A percentile compares a stretch with the other conserved stretches of the same genome.
phyloP scores from a whole-genome alignment of 2,329 filamentous ascomycete genomes.

The Colletotrichum coccodes region DNA sequence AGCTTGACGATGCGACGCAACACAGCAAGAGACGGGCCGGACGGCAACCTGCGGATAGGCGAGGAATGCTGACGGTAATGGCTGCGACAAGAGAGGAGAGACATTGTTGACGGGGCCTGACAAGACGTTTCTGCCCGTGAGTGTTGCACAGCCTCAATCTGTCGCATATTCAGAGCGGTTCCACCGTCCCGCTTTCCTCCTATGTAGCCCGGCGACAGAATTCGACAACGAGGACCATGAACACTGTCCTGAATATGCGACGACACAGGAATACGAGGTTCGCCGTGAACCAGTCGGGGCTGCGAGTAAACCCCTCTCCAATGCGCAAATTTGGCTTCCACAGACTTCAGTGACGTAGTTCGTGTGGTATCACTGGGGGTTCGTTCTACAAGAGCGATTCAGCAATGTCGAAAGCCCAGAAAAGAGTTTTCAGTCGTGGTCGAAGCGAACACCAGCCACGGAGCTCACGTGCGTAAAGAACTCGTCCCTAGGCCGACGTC shows the following conservation, averaged over 20 bases:
- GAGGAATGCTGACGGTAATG: not conserved
- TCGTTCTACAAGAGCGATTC: not conserved
- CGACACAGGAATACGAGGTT: not conserved
- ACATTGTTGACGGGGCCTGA: not conserved
- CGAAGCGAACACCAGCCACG: not conserved
- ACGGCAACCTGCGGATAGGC: not conserved
- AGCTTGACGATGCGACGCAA: not conserved
- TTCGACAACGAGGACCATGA: not conserved
- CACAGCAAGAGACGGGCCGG: not conserved
- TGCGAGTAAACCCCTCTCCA: not conserved
- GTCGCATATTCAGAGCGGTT: conserved; percentile 16
- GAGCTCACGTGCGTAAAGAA: not conserved
- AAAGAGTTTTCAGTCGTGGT: not conserved
- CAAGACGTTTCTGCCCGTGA: not conserved
- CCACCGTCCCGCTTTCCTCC: conserved; percentile 14
- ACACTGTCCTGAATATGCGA: conserved; percentile 14
- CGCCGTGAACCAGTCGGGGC: not conserved
- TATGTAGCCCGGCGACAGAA: not conserved
- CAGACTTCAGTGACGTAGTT: conserved; percentile 1
- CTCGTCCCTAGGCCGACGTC: not conserved
- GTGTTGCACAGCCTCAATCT: conserved; percentile 21
- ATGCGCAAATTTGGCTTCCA: not conserved
- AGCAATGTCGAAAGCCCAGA: not conserved
- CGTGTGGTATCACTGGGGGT: not conserved
- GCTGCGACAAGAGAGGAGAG: conserved; percentile 1